Conservation (phyloP, 352 stramenopile genomes). For the Globisporangium takayamanum region DNA sequence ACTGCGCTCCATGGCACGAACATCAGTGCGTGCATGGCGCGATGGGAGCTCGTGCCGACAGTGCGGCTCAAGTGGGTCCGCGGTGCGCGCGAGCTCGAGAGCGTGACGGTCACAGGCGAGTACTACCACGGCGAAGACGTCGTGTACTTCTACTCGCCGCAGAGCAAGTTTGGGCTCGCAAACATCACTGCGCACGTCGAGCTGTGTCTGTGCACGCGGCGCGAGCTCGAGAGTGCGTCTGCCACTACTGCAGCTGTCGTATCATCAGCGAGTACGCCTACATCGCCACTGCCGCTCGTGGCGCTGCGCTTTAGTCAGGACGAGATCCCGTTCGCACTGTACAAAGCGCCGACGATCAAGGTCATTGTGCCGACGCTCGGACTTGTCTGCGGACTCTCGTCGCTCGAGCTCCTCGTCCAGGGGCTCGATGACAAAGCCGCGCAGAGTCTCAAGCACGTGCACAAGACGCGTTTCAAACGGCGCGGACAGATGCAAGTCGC, state of each 20-base stretch:
- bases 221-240: conserved; percentile 4
- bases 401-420: conserved; percentile 48
- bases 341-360: conserved; percentile 55
- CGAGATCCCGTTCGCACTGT: conserved; percentile 66
- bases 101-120: conserved; percentile 43
- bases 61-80: conserved; percentile 57
- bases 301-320: conserved; percentile 43
- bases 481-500: conserved; percentile 72
- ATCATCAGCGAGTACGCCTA: neutral
- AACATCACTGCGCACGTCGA: conserved; percentile 61
- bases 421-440: conserved; percentile 54
- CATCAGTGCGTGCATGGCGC: conserved; percentile 40
- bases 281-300: neutral
- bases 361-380: conserved; percentile 28
- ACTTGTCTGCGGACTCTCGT: conserved; percentile 42
- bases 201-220: conserved; percentile 23
- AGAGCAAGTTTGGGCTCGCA: conserved; percentile 67
- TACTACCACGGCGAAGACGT: conserved; percentile 54
- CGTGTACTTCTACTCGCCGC: conserved; percentile 71
- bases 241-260: neutral
- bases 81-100: conserved; percentile 51
- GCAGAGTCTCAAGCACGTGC: conserved; percentile 25
- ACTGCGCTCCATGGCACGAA: conserved; percentile 51
- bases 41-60: conserved; percentile 17
- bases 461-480: conserved; percentile 57